Conservation (phyloP, 2,329 filamentous ascomycete species). For the Phaeosphaeriaceae sp. region DNA sequence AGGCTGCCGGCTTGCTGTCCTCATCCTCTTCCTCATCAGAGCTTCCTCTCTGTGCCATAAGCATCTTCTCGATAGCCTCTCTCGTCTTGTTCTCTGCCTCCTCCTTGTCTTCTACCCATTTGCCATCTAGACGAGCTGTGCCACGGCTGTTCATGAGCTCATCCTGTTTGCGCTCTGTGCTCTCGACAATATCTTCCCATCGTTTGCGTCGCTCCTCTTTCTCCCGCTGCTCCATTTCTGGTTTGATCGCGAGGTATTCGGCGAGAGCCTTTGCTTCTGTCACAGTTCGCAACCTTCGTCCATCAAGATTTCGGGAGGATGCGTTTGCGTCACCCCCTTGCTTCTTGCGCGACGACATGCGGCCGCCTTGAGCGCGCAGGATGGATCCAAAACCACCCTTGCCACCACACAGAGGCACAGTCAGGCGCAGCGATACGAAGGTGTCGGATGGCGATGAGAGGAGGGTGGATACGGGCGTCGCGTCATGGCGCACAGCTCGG, state of each 20-base stretch:
- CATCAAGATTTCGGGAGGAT: constrained; percentile 92
- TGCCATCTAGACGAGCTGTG: constrained; percentile 73
- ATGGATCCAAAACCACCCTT: constrained; percentile 99
- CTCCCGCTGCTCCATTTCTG: constrained; percentile 95
- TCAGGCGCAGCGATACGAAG: constrained; percentile 83
- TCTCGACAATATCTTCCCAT: constrained; percentile 88
- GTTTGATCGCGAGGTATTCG: constrained; percentile 93
- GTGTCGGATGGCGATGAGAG: constrained; percentile 65
- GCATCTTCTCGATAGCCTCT: constrained; percentile 69
- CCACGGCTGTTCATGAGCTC: constrained; percentile 79
- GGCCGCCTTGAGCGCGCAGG: constrained; percentile 91
- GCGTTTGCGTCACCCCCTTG: constrained; percentile 83
- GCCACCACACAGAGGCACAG: constrained; percentile 81
- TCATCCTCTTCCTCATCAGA: constrained; percentile 40
- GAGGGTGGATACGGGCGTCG: constrained; percentile 66
- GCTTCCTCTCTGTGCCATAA: constrained; percentile 54
- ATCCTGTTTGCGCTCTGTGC: constrained; percentile 81
- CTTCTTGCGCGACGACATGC: constrained; percentile 94
- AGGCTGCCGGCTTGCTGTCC: constrained; percentile 29
- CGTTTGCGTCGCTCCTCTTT: constrained; percentile 83
- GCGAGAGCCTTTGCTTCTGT: constrained; percentile 95
- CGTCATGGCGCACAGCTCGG: constrained; percentile 67
- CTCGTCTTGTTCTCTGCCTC: constrained; percentile 84
- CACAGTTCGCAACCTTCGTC: constrained; percentile 86
- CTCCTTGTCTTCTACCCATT: constrained; percentile 96